Percentiles rank a stretch among this genome's conserved stretches.
Conservation (phyloP, 106 monocot species). For the Vanilla planifolia region DNA sequence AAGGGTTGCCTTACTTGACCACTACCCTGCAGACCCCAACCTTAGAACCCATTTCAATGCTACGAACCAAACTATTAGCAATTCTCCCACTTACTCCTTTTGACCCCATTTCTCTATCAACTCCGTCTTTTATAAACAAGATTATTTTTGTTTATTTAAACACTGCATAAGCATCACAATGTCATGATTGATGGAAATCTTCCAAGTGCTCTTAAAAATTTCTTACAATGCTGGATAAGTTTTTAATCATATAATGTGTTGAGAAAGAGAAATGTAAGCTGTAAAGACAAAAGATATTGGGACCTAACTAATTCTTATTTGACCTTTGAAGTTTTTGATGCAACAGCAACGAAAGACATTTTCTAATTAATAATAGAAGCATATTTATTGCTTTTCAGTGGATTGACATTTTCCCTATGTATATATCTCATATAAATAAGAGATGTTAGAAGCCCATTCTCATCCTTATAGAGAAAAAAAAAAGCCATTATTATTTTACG, state of each 20-base stretch:
- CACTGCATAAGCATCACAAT: background rate
- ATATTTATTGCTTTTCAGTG: too few species aligned
- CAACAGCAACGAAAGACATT: background rate
- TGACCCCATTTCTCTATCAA: too few species aligned
- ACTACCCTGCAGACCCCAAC: too few species aligned
- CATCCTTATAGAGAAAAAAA: too few species aligned
- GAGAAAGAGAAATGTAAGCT: background rate
- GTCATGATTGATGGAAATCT: background rate
- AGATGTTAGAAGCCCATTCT: too few species aligned
- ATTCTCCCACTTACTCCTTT: too few species aligned
- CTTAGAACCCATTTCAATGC: too few species aligned
- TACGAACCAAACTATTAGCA: too few species aligned
- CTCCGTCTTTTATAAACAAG: background rate
- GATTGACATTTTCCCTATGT: too few species aligned
- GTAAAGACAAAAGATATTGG: background rate
- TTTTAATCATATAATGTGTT: background rate
- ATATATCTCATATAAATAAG: too few species aligned
- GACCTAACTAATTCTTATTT: background rate
- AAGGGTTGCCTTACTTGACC: too few species aligned
- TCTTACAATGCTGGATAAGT: background rate
- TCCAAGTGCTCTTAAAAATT: background rate
- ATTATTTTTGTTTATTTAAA: conserved; percentile 1
- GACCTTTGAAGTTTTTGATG: background rate
- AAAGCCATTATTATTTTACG: too few species aligned
- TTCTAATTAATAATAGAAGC: background rate